Percentiles rank a stretch among this genome's conserved stretches.
These are phyloP conservation scores for Agaricus blazei DNA, from an alignment of 768 basidiomycete species.

Conservation along the genomic window DNA sequence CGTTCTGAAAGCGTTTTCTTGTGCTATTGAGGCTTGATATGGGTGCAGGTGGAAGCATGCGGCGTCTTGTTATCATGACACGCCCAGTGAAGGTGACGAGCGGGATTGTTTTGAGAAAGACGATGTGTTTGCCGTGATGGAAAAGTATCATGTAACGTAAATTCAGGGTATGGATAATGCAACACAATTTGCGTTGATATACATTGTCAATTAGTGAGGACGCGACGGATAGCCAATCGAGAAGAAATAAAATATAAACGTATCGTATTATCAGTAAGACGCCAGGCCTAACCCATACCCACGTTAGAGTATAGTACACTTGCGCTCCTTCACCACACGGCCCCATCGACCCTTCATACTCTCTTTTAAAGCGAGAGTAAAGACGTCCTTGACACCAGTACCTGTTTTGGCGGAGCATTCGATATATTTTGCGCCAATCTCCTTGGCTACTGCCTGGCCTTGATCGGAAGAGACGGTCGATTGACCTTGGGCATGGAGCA, in stretches of 20 bases:
- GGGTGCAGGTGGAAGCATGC: conserved; percentile 76
- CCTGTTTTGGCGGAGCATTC: conserved; percentile 97
- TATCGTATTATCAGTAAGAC: conserved; percentile 11
- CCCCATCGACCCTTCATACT: conserved; percentile 80
- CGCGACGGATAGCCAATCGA: conserved; percentile 8
- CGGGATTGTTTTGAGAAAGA: conserved; percentile 54
- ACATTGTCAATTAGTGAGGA: conserved; percentile 9
- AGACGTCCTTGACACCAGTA: conserved; percentile 86
- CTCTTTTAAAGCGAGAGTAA: conserved; percentile 83
- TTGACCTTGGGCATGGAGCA: conserved; percentile 88
- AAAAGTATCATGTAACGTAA: conserved; percentile 5
- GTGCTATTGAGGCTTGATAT: neutral
- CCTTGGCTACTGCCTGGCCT: conserved; percentile 79
- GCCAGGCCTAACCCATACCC: neutral
- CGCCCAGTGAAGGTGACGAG: conserved; percentile 47
- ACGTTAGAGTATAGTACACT: conserved; percentile 63
- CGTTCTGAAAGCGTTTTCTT: conserved; percentile 16
- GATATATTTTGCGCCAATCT: conserved; percentile 90
- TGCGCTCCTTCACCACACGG: conserved; percentile 61
- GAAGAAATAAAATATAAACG: conserved; percentile 5
- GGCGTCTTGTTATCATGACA: conserved; percentile 64
- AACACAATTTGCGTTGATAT: conserved; percentile 7
- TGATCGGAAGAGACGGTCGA: conserved; percentile 78
- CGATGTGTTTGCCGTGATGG: conserved; percentile 25
- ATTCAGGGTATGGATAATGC: neutral